Base-by-base conservation (phyloP, 192 early-diverging fungal genomes). In the Martensiomyces pterosporus region DNA sequence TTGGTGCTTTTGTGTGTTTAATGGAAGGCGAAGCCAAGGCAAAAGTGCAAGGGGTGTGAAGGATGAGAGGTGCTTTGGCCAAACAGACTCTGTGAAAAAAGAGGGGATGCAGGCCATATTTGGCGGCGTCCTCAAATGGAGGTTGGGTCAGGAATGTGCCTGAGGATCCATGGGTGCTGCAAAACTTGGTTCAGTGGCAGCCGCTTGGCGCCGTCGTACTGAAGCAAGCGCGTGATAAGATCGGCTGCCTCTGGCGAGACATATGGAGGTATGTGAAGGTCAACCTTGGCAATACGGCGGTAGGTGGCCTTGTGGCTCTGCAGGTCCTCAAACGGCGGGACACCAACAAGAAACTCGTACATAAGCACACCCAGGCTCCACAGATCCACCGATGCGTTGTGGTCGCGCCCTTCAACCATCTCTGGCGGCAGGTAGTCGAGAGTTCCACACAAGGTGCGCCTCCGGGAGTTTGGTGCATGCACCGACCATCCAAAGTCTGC, bases 401-500 rank as follows among this genome's bases (percentile, higher is more conserved):
- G 91, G 42, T 80, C 79, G 34, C 80, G 69, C 4, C 87, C 90
- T 48, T 94, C 87, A 4, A 98, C 87, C 86, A 96, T 94, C 78
- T 98, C 94, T 13, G 94, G 94, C 5, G 94, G 85, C 32, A 98
- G 64, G 57, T 98, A 98, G 64, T 98, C 95, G 44, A 95, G 67
- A 5, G 95, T 98, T 10, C 95, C 95, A 55, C 95, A 98, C 15
- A 95, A 53, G 0, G 95, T 98, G 35, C 69, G 75, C 43, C 95
- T 79, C 62, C 93, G 85, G 43, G 77, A 72, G 42, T 81, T 79
- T 13, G 83, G 85, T 23, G 90, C 82, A 55, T 93, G 88, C 9
- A 98, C 92, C 1, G 88, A 90, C 94, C 94, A 98, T 1, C 94
- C 94, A 80, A 98, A 98, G 75, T 98, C 94, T 12, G 84, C 89